Evolutionary conservation across 2,329 filamentous ascomycete species (phyloP).

Genomic region (Sporothrix humicola): DNA sequence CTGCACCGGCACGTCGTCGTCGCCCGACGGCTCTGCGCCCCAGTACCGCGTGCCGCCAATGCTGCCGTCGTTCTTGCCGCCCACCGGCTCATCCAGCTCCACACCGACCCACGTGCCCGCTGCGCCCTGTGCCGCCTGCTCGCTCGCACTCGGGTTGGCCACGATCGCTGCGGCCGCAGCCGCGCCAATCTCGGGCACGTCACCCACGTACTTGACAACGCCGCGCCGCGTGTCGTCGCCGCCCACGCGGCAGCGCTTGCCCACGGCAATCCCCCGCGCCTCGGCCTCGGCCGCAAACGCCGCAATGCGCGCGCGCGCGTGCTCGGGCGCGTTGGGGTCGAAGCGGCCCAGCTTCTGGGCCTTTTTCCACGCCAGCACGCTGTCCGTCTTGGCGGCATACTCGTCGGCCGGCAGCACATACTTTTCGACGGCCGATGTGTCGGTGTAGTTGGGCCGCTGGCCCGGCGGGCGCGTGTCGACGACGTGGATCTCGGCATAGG

Average conservation of each 20-base stretch:
- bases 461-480: slow-evolving; percentile 77
- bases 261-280: slow-evolving; percentile 68
- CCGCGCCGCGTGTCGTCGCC: slow-evolving; percentile 73
- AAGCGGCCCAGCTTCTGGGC: slow-evolving; percentile 95
- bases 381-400: slow-evolving; percentile 85
- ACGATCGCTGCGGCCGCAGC: slow-evolving; percentile 14
- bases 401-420: slow-evolving; percentile 85
- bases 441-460: slow-evolving; percentile 78
- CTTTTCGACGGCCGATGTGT: slow-evolving; percentile 82
- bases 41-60: slow-evolving; percentile 70
- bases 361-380: slow-evolving; percentile 94
- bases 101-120: slow-evolving; percentile 74
- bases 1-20: slow-evolving; percentile 47
- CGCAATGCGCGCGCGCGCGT: slow-evolving; percentile 73
- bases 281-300: slow-evolving; percentile 73
- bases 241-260: slow-evolving; percentile 68
- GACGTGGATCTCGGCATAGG: slow-evolving; percentile 81
- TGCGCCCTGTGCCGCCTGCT: slow-evolving; percentile 8
- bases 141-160: slow-evolving; percentile 23
- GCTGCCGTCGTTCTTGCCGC: slow-evolving; percentile 81
- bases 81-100: slow-evolving; percentile 77
- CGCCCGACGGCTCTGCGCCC: slow-evolving; percentile 57
- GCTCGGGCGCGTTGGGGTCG: slow-evolving; percentile 78
- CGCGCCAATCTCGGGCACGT: slow-evolving; percentile 69
- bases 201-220: slow-evolving; percentile 72